Conservation (phyloP, 441 rosid genomes). For the Kokia cookei region DNA sequence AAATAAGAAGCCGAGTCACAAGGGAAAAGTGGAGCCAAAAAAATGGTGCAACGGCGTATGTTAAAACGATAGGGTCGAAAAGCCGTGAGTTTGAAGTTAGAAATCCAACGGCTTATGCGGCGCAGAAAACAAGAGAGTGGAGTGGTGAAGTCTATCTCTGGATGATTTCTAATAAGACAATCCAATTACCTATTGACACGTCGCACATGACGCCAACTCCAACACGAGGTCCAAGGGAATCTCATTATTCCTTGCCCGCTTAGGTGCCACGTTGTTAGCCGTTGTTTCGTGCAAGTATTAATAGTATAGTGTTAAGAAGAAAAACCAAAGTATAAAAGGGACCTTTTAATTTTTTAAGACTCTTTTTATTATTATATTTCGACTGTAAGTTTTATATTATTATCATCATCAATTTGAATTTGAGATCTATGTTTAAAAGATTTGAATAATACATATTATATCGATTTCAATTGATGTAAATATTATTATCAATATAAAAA, state of each 20-base stretch:
- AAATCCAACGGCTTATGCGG: constrained; percentile 36
- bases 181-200: not conserved
- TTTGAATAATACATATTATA: too few species aligned
- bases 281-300: constrained; percentile 20
- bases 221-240: not conserved
- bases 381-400: too few species aligned
- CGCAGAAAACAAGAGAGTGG: not conserved
- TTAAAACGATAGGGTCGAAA: constrained; percentile 15
- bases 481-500: too few species aligned
- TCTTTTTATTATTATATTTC: too few species aligned
- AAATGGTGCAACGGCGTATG: not conserved
- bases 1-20: not conserved
- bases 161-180: constrained; percentile 12
- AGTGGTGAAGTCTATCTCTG: constrained; percentile 12
- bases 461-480: too few species aligned
- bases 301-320: not conserved
- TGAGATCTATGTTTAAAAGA: too few species aligned
- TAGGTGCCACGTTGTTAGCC: constrained; percentile 16
- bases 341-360: too few species aligned
- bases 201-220: not conserved
- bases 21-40: not conserved
- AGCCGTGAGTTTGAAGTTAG: constrained; percentile 16
- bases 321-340: too few species aligned
- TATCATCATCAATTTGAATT: too few species aligned
- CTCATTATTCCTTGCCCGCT: constrained; percentile 1